Percentiles rank a stretch among this genome's conserved stretches.
Evolutionary conservation across 768 basidiomycete species (phyloP).

Genomic region (Hericium erinaceus): DNA sequence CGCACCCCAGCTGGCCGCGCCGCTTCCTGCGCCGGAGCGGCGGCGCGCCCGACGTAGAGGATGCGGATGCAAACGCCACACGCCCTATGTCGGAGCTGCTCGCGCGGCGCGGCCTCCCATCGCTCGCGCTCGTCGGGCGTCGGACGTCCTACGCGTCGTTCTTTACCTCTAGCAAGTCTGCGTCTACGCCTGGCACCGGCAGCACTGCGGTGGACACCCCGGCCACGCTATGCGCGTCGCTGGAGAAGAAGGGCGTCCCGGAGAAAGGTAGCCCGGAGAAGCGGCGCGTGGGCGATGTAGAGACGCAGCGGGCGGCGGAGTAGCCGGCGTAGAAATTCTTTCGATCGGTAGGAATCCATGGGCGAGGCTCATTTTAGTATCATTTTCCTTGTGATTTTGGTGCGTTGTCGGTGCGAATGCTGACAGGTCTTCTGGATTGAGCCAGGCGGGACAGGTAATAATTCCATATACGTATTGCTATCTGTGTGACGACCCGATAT

Average conservation of each 20-base stretch:
- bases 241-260: background rate
- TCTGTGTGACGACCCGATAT: no score
- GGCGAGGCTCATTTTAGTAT: no score
- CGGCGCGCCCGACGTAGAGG: constrained; percentile 3
- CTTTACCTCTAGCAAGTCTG: background rate
- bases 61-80: background rate
- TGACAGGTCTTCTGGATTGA: no score
- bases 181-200: background rate
- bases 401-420: no score
- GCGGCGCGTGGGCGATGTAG: no score
- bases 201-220: background rate
- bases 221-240: no score
- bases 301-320: no score
- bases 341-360: no score
- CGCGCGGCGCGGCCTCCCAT: constrained; percentile 3
- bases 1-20: background rate
- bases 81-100: constrained; percentile 3
- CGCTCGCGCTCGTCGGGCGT: constrained; percentile 6
- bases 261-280: background rate
- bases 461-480: no score
- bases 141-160: constrained; percentile 1
- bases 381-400: no score
- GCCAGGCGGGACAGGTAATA: no score
- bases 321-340: no score
- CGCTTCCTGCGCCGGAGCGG: background rate